phyloP scores from a whole-genome alignment of 306 rosid genomes.

The Lathyrus aphaca region DNA sequence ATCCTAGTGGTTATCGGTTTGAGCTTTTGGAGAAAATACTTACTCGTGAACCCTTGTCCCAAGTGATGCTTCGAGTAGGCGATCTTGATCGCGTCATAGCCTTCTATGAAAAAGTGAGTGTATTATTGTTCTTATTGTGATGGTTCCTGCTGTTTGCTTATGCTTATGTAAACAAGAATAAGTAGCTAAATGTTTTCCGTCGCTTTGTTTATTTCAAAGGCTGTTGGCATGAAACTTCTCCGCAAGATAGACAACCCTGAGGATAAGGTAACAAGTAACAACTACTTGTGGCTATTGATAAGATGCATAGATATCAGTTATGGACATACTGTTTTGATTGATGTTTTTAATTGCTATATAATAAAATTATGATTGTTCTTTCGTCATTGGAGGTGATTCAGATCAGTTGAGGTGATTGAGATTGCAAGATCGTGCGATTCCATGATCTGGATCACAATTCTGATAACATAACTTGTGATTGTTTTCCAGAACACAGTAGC shows the following conservation, averaged over 20 bases:
- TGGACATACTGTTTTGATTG: not conserved
- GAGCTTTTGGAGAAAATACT: slow-evolving; percentile 83
- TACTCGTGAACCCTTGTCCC: slow-evolving; percentile 81
- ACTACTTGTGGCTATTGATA: slow-evolving; percentile 20
- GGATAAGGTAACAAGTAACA: slow-evolving; percentile 76
- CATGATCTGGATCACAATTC: no score
- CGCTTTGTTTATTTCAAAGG: slow-evolving; percentile 51
- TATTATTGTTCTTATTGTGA: slow-evolving; percentile 20
- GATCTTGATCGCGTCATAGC: slow-evolving; percentile 81
- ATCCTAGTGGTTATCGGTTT: slow-evolving; percentile 89
- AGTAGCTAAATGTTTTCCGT: slow-evolving; percentile 28
- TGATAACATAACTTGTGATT: not conserved
- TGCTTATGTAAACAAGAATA: slow-evolving; percentile 30
- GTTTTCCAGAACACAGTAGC: slow-evolving; percentile 66
- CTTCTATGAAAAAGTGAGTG: slow-evolving; percentile 79
- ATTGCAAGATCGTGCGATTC: no score
- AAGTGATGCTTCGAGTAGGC: slow-evolving; percentile 92
- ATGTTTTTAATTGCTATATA: slow-evolving; percentile 16
- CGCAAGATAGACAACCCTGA: slow-evolving; percentile 75
- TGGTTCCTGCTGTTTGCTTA: slow-evolving; percentile 31
- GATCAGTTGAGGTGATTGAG: no score
- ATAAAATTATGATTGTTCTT: not conserved
- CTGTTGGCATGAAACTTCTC: slow-evolving; percentile 93
- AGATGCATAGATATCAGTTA: slow-evolving; percentile 28
- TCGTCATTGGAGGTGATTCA: not conserved